Evolutionary conservation across 371 early-diverging fungal species (phyloP).

Genomic region (Rhizopus sp.): DNA sequence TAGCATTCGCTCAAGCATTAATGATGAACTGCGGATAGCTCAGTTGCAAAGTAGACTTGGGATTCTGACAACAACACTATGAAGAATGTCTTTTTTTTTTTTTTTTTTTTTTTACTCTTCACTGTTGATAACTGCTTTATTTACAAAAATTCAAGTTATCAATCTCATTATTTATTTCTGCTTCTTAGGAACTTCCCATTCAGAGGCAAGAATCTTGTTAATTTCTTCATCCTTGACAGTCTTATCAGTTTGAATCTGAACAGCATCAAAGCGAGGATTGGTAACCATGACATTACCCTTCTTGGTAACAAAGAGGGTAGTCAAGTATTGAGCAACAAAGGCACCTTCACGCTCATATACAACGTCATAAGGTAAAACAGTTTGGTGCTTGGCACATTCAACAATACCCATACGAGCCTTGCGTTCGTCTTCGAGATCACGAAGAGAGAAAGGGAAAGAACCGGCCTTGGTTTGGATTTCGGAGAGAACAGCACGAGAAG

Average conservation of each 20-base stretch:
- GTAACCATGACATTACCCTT: constrained; percentile 83
- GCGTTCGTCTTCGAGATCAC: constrained; percentile 82
- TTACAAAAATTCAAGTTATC: background rate
- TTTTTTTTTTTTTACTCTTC: background rate
- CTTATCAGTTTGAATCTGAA: constrained; percentile 75
- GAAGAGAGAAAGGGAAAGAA: constrained; percentile 86
- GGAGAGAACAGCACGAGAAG: constrained; percentile 76
- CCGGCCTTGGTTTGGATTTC: constrained; percentile 84
- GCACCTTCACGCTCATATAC: constrained; percentile 83
- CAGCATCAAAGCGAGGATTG: constrained; percentile 64
- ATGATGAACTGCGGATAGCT: no score
- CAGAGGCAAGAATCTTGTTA: constrained; percentile 61
- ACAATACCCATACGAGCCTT: constrained; percentile 91
- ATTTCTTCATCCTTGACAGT: constrained; percentile 75
- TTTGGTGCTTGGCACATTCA: constrained; percentile 84
- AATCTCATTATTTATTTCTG: constrained; percentile 11
- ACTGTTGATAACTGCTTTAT: background rate
- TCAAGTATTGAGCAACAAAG: constrained; percentile 87
- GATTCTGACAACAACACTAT: no score
- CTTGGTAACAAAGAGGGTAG: constrained; percentile 88
- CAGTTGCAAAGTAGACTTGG: no score
- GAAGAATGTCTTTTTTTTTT: no score
- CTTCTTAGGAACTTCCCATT: constrained; percentile 32
- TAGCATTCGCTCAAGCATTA: no score
- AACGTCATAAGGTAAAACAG: constrained; percentile 83